Percentiles rank a stretch among this genome's conserved stretches.
These are phyloP conservation scores for Posidonia australis DNA, from an alignment of 106 monocot species.

Conservation along the genomic window DNA sequence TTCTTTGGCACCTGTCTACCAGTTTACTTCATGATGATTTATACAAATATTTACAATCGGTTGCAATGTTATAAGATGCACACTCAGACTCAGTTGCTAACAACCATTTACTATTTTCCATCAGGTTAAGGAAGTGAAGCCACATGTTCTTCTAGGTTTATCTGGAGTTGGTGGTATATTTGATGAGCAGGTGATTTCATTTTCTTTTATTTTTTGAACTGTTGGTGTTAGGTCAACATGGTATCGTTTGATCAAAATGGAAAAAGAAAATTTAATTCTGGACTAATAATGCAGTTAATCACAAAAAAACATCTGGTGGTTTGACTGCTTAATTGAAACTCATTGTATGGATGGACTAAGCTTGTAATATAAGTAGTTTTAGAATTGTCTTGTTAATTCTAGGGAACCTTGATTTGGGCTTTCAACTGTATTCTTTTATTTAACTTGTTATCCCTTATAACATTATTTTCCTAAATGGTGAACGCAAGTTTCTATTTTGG, in stretches of 20 bases:
- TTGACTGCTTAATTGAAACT: too few species aligned
- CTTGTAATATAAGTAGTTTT: too few species aligned
- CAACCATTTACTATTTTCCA: neutral
- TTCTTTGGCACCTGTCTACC: neutral
- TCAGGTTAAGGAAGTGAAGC: conserved; percentile 88
- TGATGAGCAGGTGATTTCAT: conserved; percentile 53
- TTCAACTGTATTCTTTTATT: too few species aligned
- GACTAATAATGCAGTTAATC: neutral
- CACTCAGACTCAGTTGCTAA: neutral
- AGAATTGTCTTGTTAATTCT: too few species aligned
- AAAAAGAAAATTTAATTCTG: neutral
- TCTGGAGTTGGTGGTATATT: conserved; percentile 98
- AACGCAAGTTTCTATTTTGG: neutral
- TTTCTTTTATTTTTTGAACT: neutral
- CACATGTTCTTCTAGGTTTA: conserved; percentile 90
- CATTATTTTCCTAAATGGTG: neutral
- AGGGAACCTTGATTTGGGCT: too few species aligned
- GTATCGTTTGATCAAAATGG: neutral
- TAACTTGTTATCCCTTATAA: too few species aligned
- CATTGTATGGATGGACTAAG: too few species aligned
- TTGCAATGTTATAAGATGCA: neutral
- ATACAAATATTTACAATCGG: neutral
- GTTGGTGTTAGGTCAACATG: neutral
- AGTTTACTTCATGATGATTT: neutral
- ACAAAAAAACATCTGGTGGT: too few species aligned